Conservation (phyloP, 495 filamentous ascomycete species). For the Stereocaulon alpinum region DNA sequence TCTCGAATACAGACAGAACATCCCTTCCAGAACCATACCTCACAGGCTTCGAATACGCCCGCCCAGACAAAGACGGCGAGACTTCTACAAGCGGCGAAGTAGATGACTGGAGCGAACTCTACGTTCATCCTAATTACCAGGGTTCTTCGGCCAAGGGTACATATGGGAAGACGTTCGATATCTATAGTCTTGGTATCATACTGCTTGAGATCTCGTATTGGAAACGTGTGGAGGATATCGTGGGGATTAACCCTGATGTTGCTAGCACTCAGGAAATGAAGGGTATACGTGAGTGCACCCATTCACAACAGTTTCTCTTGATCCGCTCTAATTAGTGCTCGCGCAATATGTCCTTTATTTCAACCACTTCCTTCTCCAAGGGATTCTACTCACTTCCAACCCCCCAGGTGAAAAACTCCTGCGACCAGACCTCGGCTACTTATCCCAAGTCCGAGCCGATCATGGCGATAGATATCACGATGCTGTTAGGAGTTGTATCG, state of each 20-base stretch:
- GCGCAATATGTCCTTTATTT: too few species aligned
- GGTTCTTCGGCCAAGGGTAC: conserved; percentile 16
- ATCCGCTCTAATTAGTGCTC: too few species aligned
- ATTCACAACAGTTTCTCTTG: too few species aligned
- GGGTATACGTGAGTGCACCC: conserved; percentile 1
- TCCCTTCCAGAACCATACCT: conserved; percentile 20
- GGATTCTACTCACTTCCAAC: too few species aligned
- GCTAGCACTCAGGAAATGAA: conserved; percentile 17
- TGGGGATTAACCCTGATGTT: conserved; percentile 12
- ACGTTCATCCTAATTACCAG: conserved; percentile 25
- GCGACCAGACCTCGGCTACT: conserved; percentile 18
- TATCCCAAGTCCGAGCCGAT: conserved; percentile 20
- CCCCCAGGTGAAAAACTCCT: neutral
- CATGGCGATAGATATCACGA: conserved; percentile 26
- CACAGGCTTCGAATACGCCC: conserved; percentile 27
- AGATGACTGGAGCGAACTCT: conserved; percentile 24
- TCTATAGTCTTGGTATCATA: conserved; percentile 28
- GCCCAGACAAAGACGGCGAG: conserved; percentile 16
- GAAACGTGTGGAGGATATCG: conserved; percentile 25
- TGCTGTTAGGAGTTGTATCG: conserved; percentile 27
- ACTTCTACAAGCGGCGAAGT: conserved; percentile 10
- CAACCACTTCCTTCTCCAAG: too few species aligned
- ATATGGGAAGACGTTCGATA: conserved; percentile 23
- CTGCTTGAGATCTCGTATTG: conserved; percentile 26
- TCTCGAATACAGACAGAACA: conserved; percentile 14